Evolutionary conservation across 768 basidiomycete species (phyloP), one percentile per base, ranked within the genome.

Genomic region (Boletus reticuloceps): DNA sequence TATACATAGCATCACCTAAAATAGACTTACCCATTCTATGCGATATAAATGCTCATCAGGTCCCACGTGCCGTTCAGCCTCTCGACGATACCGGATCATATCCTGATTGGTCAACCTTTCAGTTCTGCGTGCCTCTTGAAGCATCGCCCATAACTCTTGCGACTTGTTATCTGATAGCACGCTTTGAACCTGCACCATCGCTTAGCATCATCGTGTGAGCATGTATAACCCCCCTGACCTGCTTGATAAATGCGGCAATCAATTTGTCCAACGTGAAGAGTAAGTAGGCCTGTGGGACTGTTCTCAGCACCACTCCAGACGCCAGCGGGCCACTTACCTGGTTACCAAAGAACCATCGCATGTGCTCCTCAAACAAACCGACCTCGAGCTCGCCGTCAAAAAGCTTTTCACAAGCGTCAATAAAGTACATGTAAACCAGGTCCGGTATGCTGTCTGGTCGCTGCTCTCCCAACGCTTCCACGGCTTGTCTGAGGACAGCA

Each of bases 221-320:
- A 11, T 43, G 16, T 12, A 40, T 25, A 10, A 40, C n/a, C 44
- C 16, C 6, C 20, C 56, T 69, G 56, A 93, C 94, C 80, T 97
- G 94, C 75, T 98, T 98, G 70, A 98, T 82, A 49, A 98, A 81
- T 20, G 87, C 86, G 13, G 83, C 86, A 53, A 98, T 85, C 44
- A 97, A 74, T 72, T 95, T 94, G 78, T 99, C 97, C 64, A 99
- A 69, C 2, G 97, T 98, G 72, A 96, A 98, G 60, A 96, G 73
- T 51, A 86, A 81, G 74, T 93, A 98, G 5, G 93, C 94, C 86
- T 95, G 76, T 60, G 77, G 73, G 69, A 70, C 70, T 38, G 32
- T 45, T 58, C 56, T 69, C 32, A 60, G 57, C 47, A 19, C 9
- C 2, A 14, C 17, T 31, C 53, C 29, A 11, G 6, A 19, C 41